phyloP scores from a whole-genome alignment of 1,284 basidiomycete genomes.

The Sporisorium exsertum region DNA sequence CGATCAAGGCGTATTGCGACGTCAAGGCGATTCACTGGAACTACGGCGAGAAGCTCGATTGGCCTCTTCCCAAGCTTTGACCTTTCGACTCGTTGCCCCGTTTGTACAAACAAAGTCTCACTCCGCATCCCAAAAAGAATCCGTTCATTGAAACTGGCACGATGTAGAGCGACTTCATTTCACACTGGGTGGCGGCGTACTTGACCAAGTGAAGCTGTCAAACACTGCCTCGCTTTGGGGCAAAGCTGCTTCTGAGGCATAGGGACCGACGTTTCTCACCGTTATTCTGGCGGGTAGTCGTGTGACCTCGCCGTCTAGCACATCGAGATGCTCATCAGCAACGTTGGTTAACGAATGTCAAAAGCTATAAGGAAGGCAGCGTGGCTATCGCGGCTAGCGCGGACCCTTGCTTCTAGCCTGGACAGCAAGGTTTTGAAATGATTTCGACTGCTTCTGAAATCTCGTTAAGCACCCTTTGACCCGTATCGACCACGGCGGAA shows the following conservation, averaged over 20 bases:
- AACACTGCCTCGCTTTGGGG: background rate
- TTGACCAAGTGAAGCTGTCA: slow-evolving; percentile 74
- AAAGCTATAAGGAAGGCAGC: background rate
- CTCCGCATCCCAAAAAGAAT: background rate
- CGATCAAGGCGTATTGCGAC: slow-evolving; percentile 74
- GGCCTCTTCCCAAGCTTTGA: slow-evolving; percentile 14
- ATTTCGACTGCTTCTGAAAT: slow-evolving; percentile 2
- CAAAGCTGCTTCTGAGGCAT: background rate
- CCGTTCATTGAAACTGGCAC: background rate
- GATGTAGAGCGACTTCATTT: background rate
- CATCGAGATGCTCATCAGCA: background rate
- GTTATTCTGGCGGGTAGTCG: background rate
- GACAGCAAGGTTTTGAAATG: too few species aligned
- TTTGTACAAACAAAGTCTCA: background rate
- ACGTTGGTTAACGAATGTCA: background rate
- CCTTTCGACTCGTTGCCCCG: background rate
- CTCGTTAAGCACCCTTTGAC: slow-evolving; percentile 19
- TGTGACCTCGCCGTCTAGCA: background rate
- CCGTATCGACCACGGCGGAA: background rate
- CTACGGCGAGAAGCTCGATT: slow-evolving; percentile 72
- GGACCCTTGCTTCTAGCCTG: background rate
- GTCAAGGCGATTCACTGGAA: slow-evolving; percentile 78
- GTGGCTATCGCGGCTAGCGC: slow-evolving; percentile 31
- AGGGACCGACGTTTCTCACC: background rate
- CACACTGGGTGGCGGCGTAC: background rate